Evolutionary conservation across 1,284 basidiomycete species (phyloP), one percentile per base, ranked within the genome.

Genomic region (Thecaphora frezii): DNA sequence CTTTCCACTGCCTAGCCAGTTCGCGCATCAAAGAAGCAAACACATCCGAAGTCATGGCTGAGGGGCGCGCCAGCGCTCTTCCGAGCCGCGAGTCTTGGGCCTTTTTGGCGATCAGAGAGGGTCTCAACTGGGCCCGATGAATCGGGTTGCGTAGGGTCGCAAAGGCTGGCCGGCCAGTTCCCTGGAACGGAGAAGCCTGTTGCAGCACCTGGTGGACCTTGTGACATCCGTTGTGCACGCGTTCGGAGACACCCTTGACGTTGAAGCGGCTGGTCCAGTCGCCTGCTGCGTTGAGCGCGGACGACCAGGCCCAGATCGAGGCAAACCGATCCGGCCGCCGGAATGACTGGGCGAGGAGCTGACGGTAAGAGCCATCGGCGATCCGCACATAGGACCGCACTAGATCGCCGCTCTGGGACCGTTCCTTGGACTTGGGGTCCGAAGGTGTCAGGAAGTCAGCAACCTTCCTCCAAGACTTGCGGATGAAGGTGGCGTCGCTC

Each of bases 1-100:
- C 48, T 19, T 43, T 58, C 63, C 63, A 66, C 22, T 66, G 63
- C 28, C 52, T 38, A 43, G 40, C 39, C 16, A 66, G 26, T 18
- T 51, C 58, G 44, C 58, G 55, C 48, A 49, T 8, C 18, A 36
- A 16, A 4, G 33, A 9, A 18, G 33, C 8, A 16, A 16, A 4
- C 10, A 36, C 7, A 16, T 16, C 33, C 10, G 33, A 36, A 4
- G 16, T 16, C 12, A 16, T 16, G 33, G 33, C 33, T 3, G 13
- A 9, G 7, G 33, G 33, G 16, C 33, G 33, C 12, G 12, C 33
- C 7, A 36, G 33, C 33, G 33, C 33, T 16, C 18, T 36, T 4
- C 13, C 13, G 33, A 36, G 12, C 3, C 18, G 7, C 12, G 33
- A 4, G 4, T 18, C 33, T 9, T 36, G 33, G 7, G 18, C 33